phyloP scores from a whole-genome alignment of 805 yeast genomes.

The Ogataea henricii region DNA sequence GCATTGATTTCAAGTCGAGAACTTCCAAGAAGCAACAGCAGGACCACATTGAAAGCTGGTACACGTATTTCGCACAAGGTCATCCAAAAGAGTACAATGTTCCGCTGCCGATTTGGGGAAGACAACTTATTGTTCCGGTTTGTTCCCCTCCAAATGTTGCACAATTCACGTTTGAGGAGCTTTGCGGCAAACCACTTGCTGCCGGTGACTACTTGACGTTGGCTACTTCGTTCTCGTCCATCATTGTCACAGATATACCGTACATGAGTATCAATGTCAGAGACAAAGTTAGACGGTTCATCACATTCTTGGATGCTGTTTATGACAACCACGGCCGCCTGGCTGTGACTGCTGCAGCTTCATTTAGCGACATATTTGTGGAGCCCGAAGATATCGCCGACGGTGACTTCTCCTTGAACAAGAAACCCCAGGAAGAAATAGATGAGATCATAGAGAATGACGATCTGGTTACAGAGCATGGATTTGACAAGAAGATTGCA shows the following conservation, averaged over 20 bases:
- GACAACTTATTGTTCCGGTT: slow-evolving; percentile 72
- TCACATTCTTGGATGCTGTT: slow-evolving; percentile 93
- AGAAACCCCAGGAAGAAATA: slow-evolving; percentile 29
- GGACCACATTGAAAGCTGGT: slow-evolving; percentile 77
- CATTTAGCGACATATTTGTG: slow-evolving; percentile 81
- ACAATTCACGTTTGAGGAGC: slow-evolving; percentile 80
- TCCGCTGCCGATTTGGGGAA: slow-evolving; percentile 78
- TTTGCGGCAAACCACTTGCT: slow-evolving; percentile 85
- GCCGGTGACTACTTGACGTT: slow-evolving; percentile 93
- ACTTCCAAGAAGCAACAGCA: slow-evolving; percentile 52
- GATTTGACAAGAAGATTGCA: slow-evolving; percentile 72
- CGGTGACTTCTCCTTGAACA: slow-evolving; percentile 44
- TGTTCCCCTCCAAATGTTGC: slow-evolving; percentile 83
- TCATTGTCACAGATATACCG: slow-evolving; percentile 93
- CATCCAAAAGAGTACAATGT: slow-evolving; percentile 43
- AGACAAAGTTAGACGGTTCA: slow-evolving; percentile 86
- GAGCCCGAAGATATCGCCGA: slow-evolving; percentile 67
- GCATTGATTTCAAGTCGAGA: slow-evolving; percentile 53
- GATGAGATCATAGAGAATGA: slow-evolving; percentile 49
- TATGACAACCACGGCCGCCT: slow-evolving; percentile 87
- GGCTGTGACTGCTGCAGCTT: slow-evolving; percentile 87
- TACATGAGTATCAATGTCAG: slow-evolving; percentile 73
- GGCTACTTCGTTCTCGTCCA: slow-evolving; percentile 72
- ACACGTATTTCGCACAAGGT: slow-evolving; percentile 68
- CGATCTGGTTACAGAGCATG: slow-evolving; percentile 71